Evolutionary conservation across 768 basidiomycete genomes (phyloP).

Genomic region (Boletus rex-veris): DNA sequence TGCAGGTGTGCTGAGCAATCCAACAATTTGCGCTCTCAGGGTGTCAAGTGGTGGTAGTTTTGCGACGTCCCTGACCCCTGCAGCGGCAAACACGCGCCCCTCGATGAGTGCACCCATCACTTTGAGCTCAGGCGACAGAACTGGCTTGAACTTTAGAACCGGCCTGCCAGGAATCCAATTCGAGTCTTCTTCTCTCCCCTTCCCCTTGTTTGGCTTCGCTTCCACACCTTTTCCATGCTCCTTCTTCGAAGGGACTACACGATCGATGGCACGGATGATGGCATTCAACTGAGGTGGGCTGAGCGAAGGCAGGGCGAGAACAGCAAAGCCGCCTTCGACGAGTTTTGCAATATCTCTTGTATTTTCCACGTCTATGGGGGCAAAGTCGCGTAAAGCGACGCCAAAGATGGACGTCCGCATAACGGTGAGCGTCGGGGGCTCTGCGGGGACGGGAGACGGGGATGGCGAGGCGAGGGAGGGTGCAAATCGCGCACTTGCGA

Average conservation of each 20-base stretch:
- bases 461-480: constrained; percentile 29
- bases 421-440: constrained; percentile 56
- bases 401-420: constrained; percentile 79
- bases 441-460: constrained; percentile 32
- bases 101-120: constrained; percentile 82
- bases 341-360: constrained; percentile 53
- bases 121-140: constrained; percentile 60
- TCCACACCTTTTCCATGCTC: constrained; percentile 40
- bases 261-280: constrained; percentile 64
- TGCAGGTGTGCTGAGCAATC: constrained; percentile 72
- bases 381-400: constrained; percentile 64
- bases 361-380: constrained; percentile 45
- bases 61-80: constrained; percentile 58
- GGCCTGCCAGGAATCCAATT: constrained; percentile 64
- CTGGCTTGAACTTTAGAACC: constrained; percentile 54
- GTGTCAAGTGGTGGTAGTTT: constrained; percentile 76
- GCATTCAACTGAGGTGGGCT: constrained; percentile 70
- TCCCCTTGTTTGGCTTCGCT: constrained; percentile 38
- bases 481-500: constrained; percentile 45
- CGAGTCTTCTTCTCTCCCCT: constrained; percentile 59
- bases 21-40: constrained; percentile 79
- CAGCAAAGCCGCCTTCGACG: constrained; percentile 58
- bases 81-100: constrained; percentile 60
- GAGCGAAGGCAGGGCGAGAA: constrained; percentile 61
- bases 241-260: constrained; percentile 58